These are phyloP conservation scores for Eucalyptus polyanthemos DNA, from an alignment of 345 rosid genomes.

Conservation along the genomic window DNA sequence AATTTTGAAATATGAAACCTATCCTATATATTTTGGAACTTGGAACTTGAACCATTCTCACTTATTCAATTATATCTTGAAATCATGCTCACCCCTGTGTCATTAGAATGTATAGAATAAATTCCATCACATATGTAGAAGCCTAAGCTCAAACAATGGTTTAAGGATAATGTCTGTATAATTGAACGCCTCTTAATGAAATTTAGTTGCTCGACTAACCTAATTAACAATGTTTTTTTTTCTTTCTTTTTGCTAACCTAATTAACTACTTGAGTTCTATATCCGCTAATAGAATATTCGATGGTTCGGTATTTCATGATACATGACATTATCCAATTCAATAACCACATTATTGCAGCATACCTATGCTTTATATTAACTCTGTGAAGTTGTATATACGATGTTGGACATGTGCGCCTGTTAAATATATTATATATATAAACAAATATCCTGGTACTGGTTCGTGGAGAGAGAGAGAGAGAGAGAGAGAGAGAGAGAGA, in stretches of 20 bases:
- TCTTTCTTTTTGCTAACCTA: neutral
- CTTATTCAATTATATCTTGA: neutral
- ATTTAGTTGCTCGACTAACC: neutral
- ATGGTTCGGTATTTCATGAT: neutral
- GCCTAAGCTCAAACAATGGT: neutral
- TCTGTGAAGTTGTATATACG: neutral
- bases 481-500: neutral
- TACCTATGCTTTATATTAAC: neutral
- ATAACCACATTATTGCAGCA: neutral
- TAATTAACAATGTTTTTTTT: neutral
- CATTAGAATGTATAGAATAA: neutral
- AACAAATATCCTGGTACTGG: neutral
- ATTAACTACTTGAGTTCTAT: neutral
- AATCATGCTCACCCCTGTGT: neutral
- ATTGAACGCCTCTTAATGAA: neutral
- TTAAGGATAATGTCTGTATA: neutral
- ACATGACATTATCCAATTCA: neutral
- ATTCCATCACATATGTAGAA: neutral
- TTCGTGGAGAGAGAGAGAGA: neutral
- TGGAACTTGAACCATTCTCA: neutral
- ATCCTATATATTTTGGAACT: neutral
- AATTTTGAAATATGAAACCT: neutral
- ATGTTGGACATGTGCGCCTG: neutral
- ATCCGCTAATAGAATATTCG: neutral
- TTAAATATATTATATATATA: too few relatives aligned